Base-by-base conservation (phyloP, 495 filamentous ascomycete species). In the Neurospora pannonica region DNA sequence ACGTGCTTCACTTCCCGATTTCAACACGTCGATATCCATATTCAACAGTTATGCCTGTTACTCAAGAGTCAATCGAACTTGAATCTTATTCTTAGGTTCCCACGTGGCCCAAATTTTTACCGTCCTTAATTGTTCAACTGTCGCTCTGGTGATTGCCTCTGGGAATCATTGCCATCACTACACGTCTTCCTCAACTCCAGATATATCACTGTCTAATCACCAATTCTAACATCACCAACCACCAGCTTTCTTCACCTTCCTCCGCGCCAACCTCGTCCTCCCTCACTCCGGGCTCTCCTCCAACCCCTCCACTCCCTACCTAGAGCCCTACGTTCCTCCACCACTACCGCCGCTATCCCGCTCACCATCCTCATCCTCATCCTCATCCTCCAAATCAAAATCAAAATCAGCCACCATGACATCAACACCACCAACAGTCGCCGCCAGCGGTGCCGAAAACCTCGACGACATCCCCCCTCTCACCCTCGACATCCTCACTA, bases 241-340 rank as follows among this genome's bases (percentile, higher is more conserved):
- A 54, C 71, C 75, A 89, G 87, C 87, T 48, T 89, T 89, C 81
- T 87, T 89, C 78, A 84, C 84, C 73, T 88, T 88, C 78, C 82
- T 89, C 34, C 84, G 86, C 69, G 87, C 86, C 71, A 89, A 89
- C 76, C 84, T 89, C 72, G 84, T 87, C 48, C 85, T 88, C 42
- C 85, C 83, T 21, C 79, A 86, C 43, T 84, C 83, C 38, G 54
- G 54, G 54, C 76, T 85, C 74, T 85, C 85, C 24, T 83, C 82
- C 74, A 80, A 80, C 72, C 75, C 77, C 37, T 80, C 78, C 17
- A 84, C 84, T 10, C 85, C 85, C 42, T 77, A 81, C 60, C 83
- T 86, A 71, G 81, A 81, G 72, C 83, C 85, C 37, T 71, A 70
- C 21, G 76, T 80, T 9, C 77, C 80, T 9, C 78, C 21, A 5